Evolutionary conservation across 441 rosid genomes (phyloP), one percentile per base, ranked within the genome.

Genomic region (Sinapis alba): DNA sequence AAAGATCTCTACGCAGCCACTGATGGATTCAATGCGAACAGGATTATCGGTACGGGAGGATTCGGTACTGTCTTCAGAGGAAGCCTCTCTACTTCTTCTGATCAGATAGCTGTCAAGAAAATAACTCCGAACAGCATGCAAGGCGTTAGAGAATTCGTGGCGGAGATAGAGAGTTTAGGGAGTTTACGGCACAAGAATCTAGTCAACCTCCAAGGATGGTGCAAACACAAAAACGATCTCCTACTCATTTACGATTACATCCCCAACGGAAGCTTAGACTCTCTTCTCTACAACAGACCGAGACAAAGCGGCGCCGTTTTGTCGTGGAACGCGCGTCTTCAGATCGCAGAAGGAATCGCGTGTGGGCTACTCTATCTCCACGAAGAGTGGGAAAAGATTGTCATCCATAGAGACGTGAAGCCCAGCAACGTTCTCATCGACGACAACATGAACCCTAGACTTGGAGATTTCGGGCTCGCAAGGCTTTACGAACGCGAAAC

Each of bases 281-380:
- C 58, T 18, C 58, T 51, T 1, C 58, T 51, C 20, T 51, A 51
- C 58, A 51, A 2, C 4, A 20, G 58, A 19, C 58, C 58, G 26
- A 19, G 58, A 20, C 58, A 51, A 7, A 51, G 58, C 58, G 58
- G 58, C 13, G 58, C 58, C 58, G 58, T 51, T 51, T 51, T 51
- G 58, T 51, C 58, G 2, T 51, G 58, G 58, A 51, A 9, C 26
- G 6, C 6, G 26, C 58, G 58, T 19, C 2, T 51, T 21, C 58
- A 19, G 58, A 51, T 51, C 24, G 58, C 58, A 12, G 19, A 1
- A 51, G 58, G 58, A 19, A 4, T 51, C 58, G 58, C 58, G 1
- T 51, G 26, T 1, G 58, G 58, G 12, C 2, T 51, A 2, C 26
- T 51, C 6, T 51, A 51, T 0, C 58, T 51, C 58, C 58, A 51